phyloP scores from a whole-genome alignment of 768 basidiomycete species.

The Phanerochaete sordida region DNA sequence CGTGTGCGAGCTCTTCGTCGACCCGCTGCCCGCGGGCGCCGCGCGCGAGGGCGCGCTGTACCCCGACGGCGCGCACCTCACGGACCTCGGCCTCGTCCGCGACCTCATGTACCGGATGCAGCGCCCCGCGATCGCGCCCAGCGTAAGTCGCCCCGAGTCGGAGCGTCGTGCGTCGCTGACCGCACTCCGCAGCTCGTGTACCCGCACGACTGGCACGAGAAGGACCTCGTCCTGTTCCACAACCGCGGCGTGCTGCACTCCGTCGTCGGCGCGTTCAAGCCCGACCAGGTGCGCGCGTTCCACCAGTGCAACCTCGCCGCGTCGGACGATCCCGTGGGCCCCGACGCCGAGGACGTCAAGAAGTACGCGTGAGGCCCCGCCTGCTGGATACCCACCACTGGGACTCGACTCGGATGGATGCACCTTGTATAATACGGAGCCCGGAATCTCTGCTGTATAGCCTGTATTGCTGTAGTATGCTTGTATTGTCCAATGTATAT shows the following conservation, averaged over 20 bases:
- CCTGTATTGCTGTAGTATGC: not conserved
- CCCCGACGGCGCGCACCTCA: conserved; percentile 79
- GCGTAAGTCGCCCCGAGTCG: conserved; percentile 34
- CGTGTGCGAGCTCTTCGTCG: conserved; percentile 59
- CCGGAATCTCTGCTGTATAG: not conserved
- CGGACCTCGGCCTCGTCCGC: conserved; percentile 68
- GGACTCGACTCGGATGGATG: not conserved
- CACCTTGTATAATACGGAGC: not conserved
- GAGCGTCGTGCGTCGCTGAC: conserved; percentile 5
- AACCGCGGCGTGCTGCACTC: conserved; percentile 80
- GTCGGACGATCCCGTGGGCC: conserved; percentile 67
- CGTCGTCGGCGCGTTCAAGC: conserved; percentile 72
- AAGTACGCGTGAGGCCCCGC: conserved; percentile 43
- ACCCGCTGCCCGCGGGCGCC: conserved; percentile 64
- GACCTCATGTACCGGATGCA: conserved; percentile 82
- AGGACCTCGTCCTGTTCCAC: conserved; percentile 82
- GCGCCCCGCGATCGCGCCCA: conserved; percentile 82
- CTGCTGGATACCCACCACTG: not conserved
- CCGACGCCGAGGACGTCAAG: conserved; percentile 61
- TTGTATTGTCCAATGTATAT: not conserved
- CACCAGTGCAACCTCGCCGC: conserved; percentile 90
- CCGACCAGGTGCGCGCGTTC: conserved; percentile 68
- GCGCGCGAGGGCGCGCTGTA: conserved; percentile 63
- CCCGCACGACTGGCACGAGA: conserved; percentile 75
- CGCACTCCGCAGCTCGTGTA: conserved; percentile 59